These are phyloP conservation scores for Aspergillus ellipticus DNA, from an alignment of 495 filamentous ascomycete species.

Conservation along the genomic window DNA sequence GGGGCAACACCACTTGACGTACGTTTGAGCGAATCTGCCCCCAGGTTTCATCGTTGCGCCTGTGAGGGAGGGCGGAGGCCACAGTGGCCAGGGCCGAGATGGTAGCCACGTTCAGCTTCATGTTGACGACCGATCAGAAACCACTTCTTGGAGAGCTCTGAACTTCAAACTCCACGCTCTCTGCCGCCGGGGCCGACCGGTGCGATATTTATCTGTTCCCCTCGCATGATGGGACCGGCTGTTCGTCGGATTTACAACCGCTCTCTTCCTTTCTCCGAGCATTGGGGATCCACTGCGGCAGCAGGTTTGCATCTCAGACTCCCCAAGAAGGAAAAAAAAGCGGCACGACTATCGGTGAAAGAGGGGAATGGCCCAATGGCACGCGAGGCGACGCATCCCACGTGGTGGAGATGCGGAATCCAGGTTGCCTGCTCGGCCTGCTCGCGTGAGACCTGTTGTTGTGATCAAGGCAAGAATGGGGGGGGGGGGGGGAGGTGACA, in stretches of 20 bases:
- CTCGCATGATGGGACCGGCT: not conserved
- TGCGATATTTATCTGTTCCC: not conserved
- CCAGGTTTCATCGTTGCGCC: slow-evolving; percentile 19
- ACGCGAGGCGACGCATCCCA: not conserved
- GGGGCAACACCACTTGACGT: not conserved
- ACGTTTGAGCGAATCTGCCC: slow-evolving; percentile 29
- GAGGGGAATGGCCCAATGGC: not conserved
- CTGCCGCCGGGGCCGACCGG: not conserved
- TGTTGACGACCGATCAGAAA: slow-evolving; percentile 2
- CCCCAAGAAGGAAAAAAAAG: not conserved
- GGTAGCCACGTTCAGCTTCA: slow-evolving; percentile 17
- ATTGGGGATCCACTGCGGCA: not conserved
- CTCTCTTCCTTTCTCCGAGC: not conserved
- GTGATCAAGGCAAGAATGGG: not conserved
- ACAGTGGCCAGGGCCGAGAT: slow-evolving; percentile 14
- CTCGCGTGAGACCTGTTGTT: not conserved
- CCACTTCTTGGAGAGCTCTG: not conserved
- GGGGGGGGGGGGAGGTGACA: not conserved
- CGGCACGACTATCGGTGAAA: not conserved
- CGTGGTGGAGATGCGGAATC: not conserved
- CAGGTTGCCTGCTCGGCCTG: not conserved
- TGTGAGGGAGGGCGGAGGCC: slow-evolving; percentile 18
- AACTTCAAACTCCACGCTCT: not conserved
- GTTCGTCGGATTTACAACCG: not conserved
- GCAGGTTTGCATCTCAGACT: not conserved